A percentile compares a stretch with the other conserved stretches of the same genome.
Conservation (phyloP, 257 asterid genomes). For the Datura wrightii region DNA sequence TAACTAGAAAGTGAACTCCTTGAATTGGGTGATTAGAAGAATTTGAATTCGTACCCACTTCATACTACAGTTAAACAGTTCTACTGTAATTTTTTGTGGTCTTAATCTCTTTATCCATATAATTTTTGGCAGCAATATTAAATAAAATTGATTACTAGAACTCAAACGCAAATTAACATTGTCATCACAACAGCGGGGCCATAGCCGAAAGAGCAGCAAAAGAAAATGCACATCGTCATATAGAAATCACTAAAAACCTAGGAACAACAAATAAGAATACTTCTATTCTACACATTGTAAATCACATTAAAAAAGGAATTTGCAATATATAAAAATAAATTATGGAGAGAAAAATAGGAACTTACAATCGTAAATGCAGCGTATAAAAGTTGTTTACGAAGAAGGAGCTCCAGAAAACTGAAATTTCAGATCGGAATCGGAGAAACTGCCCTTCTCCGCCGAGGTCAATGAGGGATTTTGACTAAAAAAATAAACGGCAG, state of each 20-base stretch:
- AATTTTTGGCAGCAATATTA: neutral
- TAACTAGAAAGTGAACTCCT: neutral
- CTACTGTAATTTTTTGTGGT: neutral
- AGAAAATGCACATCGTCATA: neutral
- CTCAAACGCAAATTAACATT: too few relatives aligned
- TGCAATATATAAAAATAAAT: neutral
- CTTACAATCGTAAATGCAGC: conserved; percentile 24
- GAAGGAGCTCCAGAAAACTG: neutral
- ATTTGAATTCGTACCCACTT: neutral
- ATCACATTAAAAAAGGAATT: neutral
- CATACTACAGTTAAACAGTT: neutral
- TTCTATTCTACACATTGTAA: neutral
- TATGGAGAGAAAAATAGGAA: neutral
- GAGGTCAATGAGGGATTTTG: conserved; percentile 21
- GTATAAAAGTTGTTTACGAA: neutral
- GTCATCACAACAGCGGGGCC: neutral
- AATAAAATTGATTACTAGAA: neutral
- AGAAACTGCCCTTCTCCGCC: neutral
- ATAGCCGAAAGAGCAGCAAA: neutral
- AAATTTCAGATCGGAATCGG: neutral
- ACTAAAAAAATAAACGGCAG: neutral
- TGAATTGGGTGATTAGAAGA: neutral
- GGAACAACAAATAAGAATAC: neutral
- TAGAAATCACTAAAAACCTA: neutral
- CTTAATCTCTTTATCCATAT: neutral